phyloP scores from a whole-genome alignment of 805 yeast species.

The Wickerhamomyces subpelliculosus region DNA sequence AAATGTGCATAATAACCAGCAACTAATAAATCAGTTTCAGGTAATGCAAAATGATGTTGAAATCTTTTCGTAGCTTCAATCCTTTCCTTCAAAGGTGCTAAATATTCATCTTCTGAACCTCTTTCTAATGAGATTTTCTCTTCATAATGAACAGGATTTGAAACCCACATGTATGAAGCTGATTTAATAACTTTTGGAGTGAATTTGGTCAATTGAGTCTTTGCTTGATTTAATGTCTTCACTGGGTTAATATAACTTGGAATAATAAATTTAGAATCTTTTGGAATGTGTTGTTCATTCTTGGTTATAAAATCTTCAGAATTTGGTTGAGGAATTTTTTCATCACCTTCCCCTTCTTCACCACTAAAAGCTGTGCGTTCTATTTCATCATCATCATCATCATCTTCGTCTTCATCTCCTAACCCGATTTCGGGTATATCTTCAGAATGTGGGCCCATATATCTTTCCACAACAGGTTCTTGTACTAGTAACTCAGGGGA shows the following conservation, averaged over 20 bases:
- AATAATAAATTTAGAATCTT: neutral
- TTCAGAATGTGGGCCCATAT: slow-evolving; percentile 8
- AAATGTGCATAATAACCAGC: slow-evolving; percentile 69
- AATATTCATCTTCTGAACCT: slow-evolving; percentile 43
- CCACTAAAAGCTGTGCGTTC: too few relatives aligned
- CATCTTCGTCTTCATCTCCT: too few relatives aligned
- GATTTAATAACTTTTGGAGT: slow-evolving; percentile 18
- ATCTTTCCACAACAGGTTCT: slow-evolving; percentile 15
- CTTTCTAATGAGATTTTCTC: slow-evolving; percentile 28
- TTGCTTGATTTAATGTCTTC: slow-evolving; percentile 2
- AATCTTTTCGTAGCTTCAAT: slow-evolving; percentile 50
- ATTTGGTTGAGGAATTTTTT: too few relatives aligned
- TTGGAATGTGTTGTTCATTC: neutral
- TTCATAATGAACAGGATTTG: slow-evolving; percentile 57
- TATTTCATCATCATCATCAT: too few relatives aligned
- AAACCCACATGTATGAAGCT: slow-evolving; percentile 44
- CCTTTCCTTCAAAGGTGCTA: slow-evolving; percentile 37
- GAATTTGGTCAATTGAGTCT: slow-evolving; percentile 8
- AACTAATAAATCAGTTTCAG: slow-evolving; percentile 41
- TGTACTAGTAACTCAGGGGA: neutral
- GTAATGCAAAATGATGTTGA: slow-evolving; percentile 57
- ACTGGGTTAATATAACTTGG: neutral
- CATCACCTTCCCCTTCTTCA: neutral
- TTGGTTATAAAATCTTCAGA: neutral
- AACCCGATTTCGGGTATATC: slow-evolving; percentile 9